Base-by-base conservation (phyloP, 2,329 filamentous ascomycete genomes). In the Colletotrichum truncatum region DNA sequence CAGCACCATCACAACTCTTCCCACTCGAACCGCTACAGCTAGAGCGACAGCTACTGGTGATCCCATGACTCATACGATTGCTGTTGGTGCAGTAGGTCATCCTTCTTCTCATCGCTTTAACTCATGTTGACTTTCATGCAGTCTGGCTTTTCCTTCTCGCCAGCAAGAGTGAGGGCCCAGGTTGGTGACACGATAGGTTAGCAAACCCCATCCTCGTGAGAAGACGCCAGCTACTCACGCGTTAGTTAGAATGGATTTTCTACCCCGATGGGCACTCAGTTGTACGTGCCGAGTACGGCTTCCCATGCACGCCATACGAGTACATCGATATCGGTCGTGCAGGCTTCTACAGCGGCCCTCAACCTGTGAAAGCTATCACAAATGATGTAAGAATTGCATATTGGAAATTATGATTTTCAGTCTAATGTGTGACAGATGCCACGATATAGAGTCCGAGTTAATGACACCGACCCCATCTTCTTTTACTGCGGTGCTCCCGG, bases 401-500 rank as follows among this genome's bases (percentile, higher is more conserved):
- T 77, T 73, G 28, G n/a, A 70, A 77, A 4, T 18, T 14, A 1
- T 11, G 7, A 2, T 18, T 3, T 25, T 12, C 45, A 5, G n/a
- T n/a, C 78, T 78, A 16, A 79, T 73, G 12, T 80, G 74, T 74
- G 75, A 73, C 39, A 82, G 80, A 78, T 75, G 16, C 83, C 82
- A 18, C 76, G 71, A 36, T 86, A 74, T 62, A 70, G 73, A 41
- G 69, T 85, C 23, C 69, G 67, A 18, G 79, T 92, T 61, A 91
- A 91, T 69, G 80, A 89, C 68, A 89, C 88, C 0, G 75, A 85
- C 21, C 89, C 91, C 0, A 84, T 89, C 14, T 92, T 90, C 74
- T 91, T 86, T 75, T 93, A 93, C 74, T 93, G 90, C 68, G 87
- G 89, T 0, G 90, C 90, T 0, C 84, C 87, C 0, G 84, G 81